phyloP scores from a whole-genome alignment of 2,329 filamentous ascomycete species.

The Xylariaceae sp. region DNA sequence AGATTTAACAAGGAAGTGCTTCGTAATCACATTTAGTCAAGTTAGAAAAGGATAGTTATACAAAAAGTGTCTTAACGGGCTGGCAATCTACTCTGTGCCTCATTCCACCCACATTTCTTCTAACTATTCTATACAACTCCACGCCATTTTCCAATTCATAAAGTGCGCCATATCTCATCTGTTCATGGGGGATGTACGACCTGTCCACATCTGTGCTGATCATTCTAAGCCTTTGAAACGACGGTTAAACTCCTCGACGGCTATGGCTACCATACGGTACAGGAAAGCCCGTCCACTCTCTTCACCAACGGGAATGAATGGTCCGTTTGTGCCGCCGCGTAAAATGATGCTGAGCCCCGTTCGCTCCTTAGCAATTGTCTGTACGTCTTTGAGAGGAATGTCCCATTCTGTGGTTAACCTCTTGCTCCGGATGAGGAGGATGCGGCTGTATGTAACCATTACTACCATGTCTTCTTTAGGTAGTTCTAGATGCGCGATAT shows the following conservation, averaged over 20 bases:
- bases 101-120: too few species aligned
- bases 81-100: too few species aligned
- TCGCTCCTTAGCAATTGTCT: slow-evolving; percentile 95
- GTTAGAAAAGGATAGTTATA: too few species aligned
- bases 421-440: slow-evolving; percentile 88
- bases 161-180: background rate
- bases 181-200: background rate
- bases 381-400: slow-evolving; percentile 90
- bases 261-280: slow-evolving; percentile 69
- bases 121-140: too few species aligned
- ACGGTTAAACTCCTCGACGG: slow-evolving; percentile 71
- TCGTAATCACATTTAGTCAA: too few species aligned
- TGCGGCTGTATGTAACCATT: slow-evolving; percentile 85
- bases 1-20: too few species aligned
- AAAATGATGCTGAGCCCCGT: slow-evolving; percentile 90
- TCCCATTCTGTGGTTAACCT: slow-evolving; percentile 93
- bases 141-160: too few species aligned
- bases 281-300: slow-evolving; percentile 72
- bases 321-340: slow-evolving; percentile 89
- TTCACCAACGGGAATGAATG: slow-evolving; percentile 92
- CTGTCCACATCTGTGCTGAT: background rate
- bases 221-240: slow-evolving; percentile 57
- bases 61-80: too few species aligned
- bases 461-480: slow-evolving; percentile 86
- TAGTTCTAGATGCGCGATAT: slow-evolving; percentile 94